These are phyloP conservation scores for Trichoderma harzianum DNA, from an alignment of 2,329 filamentous ascomycete species.

Conservation along the genomic window DNA sequence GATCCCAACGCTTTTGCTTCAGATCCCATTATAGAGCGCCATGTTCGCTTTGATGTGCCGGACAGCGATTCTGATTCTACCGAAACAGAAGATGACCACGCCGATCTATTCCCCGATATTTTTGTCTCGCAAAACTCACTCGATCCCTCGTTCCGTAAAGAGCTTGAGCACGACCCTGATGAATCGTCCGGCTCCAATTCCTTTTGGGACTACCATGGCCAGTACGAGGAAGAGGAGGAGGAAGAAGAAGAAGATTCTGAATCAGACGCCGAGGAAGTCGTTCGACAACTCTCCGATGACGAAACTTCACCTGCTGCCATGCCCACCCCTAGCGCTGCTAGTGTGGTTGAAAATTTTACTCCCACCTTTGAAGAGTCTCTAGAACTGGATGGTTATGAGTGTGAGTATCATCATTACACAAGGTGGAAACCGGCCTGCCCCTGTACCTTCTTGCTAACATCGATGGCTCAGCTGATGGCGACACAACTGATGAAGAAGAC, in stretches of 20 bases:
- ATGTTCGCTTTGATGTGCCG: constrained; percentile 71
- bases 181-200: constrained; percentile 56
- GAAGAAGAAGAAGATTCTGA: constrained; percentile 40
- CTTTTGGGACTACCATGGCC: constrained; percentile 61
- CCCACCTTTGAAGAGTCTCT: constrained; percentile 34
- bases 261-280: constrained; percentile 41
- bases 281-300: constrained; percentile 38
- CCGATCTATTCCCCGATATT: constrained; percentile 71
- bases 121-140: constrained; percentile 73
- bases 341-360: constrained; percentile 25
- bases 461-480: constrained; percentile 50
- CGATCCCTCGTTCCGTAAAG: constrained; percentile 67
- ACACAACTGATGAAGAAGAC: constrained; percentile 62
- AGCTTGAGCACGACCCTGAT: constrained; percentile 67
- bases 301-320: constrained; percentile 43
- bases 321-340: constrained; percentile 33
- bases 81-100: constrained; percentile 58
- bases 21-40: constrained; percentile 49
- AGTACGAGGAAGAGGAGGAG: constrained; percentile 33
- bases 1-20: constrained; percentile 42
- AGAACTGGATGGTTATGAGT: constrained; percentile 57
- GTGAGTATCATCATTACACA: constrained; percentile 44
- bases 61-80: constrained; percentile 65
- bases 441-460: constrained; percentile 37
- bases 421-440: constrained; percentile 11